These are phyloP conservation scores for Gnaphalium uliginosum DNA, from an alignment of 129 eudicot genomes.

Conservation along the genomic window DNA sequence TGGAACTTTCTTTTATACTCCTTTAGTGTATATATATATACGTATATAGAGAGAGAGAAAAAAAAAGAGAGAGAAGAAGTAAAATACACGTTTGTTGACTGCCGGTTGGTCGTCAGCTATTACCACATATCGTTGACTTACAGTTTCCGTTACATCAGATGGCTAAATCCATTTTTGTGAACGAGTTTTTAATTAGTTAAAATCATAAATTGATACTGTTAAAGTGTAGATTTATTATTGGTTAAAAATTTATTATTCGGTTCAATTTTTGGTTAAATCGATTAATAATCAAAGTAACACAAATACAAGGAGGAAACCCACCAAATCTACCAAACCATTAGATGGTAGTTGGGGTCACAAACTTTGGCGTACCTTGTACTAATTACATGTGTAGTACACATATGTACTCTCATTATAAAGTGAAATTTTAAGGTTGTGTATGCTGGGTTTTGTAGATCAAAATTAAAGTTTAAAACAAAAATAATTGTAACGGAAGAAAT, in stretches of 20 bases:
- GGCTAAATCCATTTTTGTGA: background rate
- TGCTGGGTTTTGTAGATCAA: too few relatives aligned
- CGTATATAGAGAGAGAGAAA: conserved; percentile 11
- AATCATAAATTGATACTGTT: too few relatives aligned
- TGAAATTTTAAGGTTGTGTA: background rate
- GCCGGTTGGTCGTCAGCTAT: conserved; percentile 21
- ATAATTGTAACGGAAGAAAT: too few relatives aligned
- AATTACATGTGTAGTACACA: background rate
- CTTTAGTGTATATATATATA: too few relatives aligned
- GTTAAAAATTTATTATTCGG: too few relatives aligned
- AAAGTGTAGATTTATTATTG: too few relatives aligned
- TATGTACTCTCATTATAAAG: background rate
- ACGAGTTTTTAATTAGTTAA: too few relatives aligned
- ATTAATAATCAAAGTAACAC: too few relatives aligned
- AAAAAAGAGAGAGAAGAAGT: background rate
- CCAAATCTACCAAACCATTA: conserved; percentile 4
- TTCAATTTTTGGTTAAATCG: too few relatives aligned
- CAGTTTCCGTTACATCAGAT: background rate
- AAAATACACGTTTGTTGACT: conserved; percentile 16
- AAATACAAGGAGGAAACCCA: background rate
- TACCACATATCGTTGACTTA: conserved; percentile 28
- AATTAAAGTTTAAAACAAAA: too few relatives aligned
- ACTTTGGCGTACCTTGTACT: background rate
- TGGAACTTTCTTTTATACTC: too few relatives aligned
- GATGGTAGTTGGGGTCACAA: conserved; percentile 6